Conservation (phyloP, 1,139 yeast species). For the Saccharomyces hybrid region DNA sequence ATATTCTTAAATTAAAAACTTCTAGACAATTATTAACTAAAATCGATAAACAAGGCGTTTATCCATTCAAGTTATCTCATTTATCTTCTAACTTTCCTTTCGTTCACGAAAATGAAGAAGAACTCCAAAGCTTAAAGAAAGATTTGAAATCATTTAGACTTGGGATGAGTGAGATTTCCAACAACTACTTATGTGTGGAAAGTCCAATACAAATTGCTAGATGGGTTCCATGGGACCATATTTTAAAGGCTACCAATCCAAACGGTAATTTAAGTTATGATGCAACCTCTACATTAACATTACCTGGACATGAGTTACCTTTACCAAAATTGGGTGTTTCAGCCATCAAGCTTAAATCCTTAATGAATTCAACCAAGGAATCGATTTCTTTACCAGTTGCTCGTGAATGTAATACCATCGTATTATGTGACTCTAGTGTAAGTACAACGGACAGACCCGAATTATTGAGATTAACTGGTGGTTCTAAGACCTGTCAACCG, state of each 20-base stretch:
- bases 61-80: slow-evolving; percentile 79
- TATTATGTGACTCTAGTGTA: slow-evolving; percentile 41
- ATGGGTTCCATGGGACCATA: slow-evolving; percentile 59
- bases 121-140: slow-evolving; percentile 40
- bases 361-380: slow-evolving; percentile 46
- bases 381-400: slow-evolving; percentile 50
- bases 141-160: slow-evolving; percentile 56
- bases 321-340: slow-evolving; percentile 64
- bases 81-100: slow-evolving; percentile 55
- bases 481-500: slow-evolving; percentile 56
- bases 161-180: slow-evolving; percentile 74
- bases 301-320: slow-evolving; percentile 69
- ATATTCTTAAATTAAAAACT: slow-evolving; percentile 67
- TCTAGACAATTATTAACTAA: slow-evolving; percentile 64
- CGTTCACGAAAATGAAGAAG: slow-evolving; percentile 32
- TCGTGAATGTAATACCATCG: slow-evolving; percentile 70
- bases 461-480: slow-evolving; percentile 74
- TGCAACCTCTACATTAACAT: slow-evolving; percentile 49
- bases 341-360: slow-evolving; percentile 53
- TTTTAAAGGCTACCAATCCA: slow-evolving; percentile 53
- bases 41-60: slow-evolving; percentile 77
- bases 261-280: slow-evolving; percentile 60
- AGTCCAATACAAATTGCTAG: slow-evolving; percentile 67
- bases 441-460: slow-evolving; percentile 45
- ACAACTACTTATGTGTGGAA: slow-evolving; percentile 71